phyloP scores from a whole-genome alignment of 352 stramenopile species.

The Peronospora destructor region DNA sequence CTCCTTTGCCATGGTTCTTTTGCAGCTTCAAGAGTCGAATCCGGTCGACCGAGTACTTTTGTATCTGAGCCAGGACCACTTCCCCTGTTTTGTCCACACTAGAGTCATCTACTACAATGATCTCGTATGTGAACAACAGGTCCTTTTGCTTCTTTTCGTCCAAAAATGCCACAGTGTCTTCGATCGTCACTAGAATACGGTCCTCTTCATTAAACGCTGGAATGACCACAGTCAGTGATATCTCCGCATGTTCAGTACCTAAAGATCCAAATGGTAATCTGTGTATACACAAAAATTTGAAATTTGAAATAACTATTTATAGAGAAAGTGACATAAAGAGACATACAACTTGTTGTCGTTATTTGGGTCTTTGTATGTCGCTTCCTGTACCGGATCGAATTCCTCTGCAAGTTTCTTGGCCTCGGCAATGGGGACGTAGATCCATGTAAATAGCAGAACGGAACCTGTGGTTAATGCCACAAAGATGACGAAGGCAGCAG shows the following conservation, averaged over 20 bases:
- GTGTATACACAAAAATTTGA: constrained; percentile 4
- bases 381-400: constrained; percentile 46
- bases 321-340: constrained; percentile 10
- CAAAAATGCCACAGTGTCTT: constrained; percentile 85
- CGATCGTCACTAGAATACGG: constrained; percentile 87
- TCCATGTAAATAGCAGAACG: constrained; percentile 44
- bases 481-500: constrained; percentile 15
- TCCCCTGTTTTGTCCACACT: constrained; percentile 78
- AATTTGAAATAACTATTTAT: not conserved
- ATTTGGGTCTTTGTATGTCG: constrained; percentile 51
- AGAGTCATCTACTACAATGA: constrained; percentile 91
- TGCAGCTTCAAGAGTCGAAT: constrained; percentile 77
- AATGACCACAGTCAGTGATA: constrained; percentile 87
- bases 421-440: constrained; percentile 46
- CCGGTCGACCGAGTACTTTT: constrained; percentile 35
- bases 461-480: constrained; percentile 22
- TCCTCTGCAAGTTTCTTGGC: constrained; percentile 44
- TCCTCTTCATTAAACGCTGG: constrained; percentile 93
- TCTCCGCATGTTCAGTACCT: constrained; percentile 39
- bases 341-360: constrained; percentile 34
- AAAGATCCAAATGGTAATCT: constrained; percentile 57
- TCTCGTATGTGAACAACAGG: constrained; percentile 62
- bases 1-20: constrained; percentile 89
- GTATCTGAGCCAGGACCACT: constrained; percentile 53
- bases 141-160: constrained; percentile 48